Percentiles rank a stretch among this genome's conserved stretches.
phyloP scores from a whole-genome alignment of 2,329 filamentous ascomycete genomes.

The Aspergillus oerlinghausenensis region DNA sequence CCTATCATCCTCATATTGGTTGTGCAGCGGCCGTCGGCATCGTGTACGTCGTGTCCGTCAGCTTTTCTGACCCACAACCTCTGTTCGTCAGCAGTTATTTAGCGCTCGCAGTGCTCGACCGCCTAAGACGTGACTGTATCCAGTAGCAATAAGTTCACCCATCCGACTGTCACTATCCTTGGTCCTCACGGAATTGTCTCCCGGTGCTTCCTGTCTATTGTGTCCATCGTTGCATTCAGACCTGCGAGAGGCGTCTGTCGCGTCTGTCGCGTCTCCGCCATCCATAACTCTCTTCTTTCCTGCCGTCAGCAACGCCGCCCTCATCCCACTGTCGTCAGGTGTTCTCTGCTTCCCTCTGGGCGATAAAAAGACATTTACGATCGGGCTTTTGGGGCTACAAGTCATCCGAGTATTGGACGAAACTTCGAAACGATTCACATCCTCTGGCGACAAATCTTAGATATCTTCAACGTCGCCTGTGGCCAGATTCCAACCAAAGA shows the following conservation, averaged over 20 bases:
- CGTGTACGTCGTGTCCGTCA: not conserved
- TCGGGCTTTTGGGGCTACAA: not conserved
- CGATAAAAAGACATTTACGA: slow-evolving; percentile 15
- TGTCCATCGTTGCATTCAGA: slow-evolving; percentile 3
- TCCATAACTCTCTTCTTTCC: slow-evolving; percentile 4
- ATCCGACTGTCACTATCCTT: not conserved
- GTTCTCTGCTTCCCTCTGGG: slow-evolving; percentile 3
- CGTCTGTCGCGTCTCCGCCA: slow-evolving; percentile 13
- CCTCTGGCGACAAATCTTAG: not conserved
- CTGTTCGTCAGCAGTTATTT: not conserved
- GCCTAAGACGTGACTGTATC: not conserved
- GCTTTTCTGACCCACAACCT: not conserved
- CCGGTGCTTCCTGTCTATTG: not conserved
- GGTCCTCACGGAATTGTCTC: not conserved
- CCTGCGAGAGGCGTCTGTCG: slow-evolving; percentile 8
- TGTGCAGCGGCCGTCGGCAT: not conserved
- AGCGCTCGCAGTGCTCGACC: not conserved
- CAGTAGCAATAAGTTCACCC: not conserved
- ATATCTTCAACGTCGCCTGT: not conserved
- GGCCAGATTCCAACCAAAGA: not conserved
- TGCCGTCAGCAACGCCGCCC: slow-evolving; percentile 1
- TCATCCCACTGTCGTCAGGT: not conserved
- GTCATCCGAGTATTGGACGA: not conserved
- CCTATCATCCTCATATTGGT: not conserved
- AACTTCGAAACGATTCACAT: not conserved